Evolutionary conservation across 2,329 filamentous ascomycete genomes (phyloP), one percentile per base, ranked within the genome.

Genomic region (Corynespora cassiicola): DNA sequence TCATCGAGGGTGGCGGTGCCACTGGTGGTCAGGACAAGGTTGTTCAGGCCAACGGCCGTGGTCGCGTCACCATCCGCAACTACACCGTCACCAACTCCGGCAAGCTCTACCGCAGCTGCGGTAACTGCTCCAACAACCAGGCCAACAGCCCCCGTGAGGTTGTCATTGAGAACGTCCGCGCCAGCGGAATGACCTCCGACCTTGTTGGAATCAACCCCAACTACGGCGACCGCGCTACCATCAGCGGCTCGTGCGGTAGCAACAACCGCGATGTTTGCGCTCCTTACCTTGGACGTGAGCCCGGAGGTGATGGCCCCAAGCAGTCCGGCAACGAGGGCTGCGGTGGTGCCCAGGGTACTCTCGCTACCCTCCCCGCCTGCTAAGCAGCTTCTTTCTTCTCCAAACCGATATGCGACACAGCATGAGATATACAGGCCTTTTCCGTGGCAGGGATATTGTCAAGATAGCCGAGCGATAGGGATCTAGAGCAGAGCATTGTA

Each of bases 151-250:
- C 66, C 22, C 70, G 75, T 40, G 63, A 69, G 47, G 67, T 76
- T 36, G 62, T 74, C 41, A 65, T 78, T 39, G 62, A 73, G 54
- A 71, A 71, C 52, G 63, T 74, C 42, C 66, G 65, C 26, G 72
- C 72, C 42, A 69, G 70, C 44, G 58, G 63, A 30, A 60, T 66
- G 39, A 75, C 75, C 41, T 28, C 38, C 28, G 56, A 65, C 35
- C 65, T 75, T 20, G 72, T 68, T 46, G 74, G 75, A 31, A 77
- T 78, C 61, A 78, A 78, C 67, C 67, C 66, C 41, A 79, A 78
- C 70, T 78, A 73, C 47, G 75, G 74, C 23, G 73, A 76, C 48
- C 74, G 69, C 1, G 71, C 71, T 32, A 68, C 57, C 46, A 59
- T 66, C 40, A 38, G 45, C 35, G 31, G 36, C 37, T 59, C 56